Conservation (phyloP, 345 rosid species). For the Mercurialis annua region DNA sequence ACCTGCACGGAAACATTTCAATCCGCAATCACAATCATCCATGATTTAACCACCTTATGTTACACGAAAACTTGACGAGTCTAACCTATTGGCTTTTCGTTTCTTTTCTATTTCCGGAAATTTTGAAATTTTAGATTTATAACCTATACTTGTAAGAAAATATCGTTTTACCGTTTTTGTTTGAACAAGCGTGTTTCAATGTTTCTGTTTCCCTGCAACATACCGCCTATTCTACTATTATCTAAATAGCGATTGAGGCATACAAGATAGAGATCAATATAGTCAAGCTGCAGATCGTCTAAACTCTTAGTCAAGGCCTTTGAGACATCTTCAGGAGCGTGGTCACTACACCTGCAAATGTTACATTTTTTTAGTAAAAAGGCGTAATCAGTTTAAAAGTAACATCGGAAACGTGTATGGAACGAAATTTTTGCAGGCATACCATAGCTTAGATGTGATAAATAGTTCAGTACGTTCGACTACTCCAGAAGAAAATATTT, state of each 20-base stretch:
- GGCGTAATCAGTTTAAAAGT: neutral
- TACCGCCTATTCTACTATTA: too few species aligned
- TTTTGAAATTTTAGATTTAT: too few species aligned
- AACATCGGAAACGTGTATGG: neutral
- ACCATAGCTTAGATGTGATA: conserved; percentile 55
- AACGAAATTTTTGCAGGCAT: neutral
- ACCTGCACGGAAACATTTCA: too few species aligned
- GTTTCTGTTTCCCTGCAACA: too few species aligned
- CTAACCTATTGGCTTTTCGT: too few species aligned
- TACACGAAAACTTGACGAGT: too few species aligned
- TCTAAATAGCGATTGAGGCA: conserved; percentile 4
- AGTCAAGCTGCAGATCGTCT: conserved; percentile 49
- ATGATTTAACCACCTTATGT: too few species aligned
- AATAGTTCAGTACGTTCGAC: conserved; percentile 47
- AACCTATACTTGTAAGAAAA: too few species aligned
- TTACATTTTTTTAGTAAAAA: neutral
- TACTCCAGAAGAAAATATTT: conserved; percentile 37
- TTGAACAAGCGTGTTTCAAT: too few species aligned
- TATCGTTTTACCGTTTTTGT: too few species aligned
- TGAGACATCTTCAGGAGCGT: conserved; percentile 50
- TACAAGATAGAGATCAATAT: conserved; percentile 52
- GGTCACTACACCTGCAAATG: conserved; percentile 47
- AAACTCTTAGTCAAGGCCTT: conserved; percentile 39
- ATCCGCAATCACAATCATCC: conserved; percentile 3
- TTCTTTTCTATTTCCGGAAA: too few species aligned